A percentile compares a stretch with the other conserved stretches of the same genome.
Evolutionary conservation across 192 early-diverging fungal genomes (phyloP).

Genomic region (Allomyces arbusculus): DNA sequence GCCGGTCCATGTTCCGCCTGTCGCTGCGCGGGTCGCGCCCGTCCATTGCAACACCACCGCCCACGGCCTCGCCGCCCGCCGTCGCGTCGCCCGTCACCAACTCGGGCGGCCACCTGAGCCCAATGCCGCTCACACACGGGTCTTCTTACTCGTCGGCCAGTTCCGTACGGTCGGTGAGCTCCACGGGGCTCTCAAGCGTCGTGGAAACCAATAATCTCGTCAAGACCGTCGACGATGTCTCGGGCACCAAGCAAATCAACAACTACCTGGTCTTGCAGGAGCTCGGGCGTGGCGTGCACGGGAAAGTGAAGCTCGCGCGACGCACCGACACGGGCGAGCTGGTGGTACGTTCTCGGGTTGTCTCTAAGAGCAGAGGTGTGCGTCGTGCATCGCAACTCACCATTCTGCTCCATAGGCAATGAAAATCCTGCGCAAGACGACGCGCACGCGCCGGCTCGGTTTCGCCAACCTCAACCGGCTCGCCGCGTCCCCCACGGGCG

Average conservation of each 20-base stretch:
- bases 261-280: constrained; percentile 78
- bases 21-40: too few relatives aligned
- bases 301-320: constrained; percentile 80
- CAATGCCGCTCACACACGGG: too few relatives aligned
- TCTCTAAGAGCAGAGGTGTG: neutral
- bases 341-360: constrained; percentile 29
- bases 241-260: constrained; percentile 90
- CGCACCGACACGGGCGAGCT: constrained; percentile 60
- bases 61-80: too few relatives aligned
- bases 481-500: too few relatives aligned
- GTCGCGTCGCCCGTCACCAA: too few relatives aligned
- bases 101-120: too few relatives aligned
- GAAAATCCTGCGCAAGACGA: constrained; percentile 25
- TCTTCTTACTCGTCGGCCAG: too few relatives aligned
- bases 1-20: too few relatives aligned
- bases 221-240: constrained; percentile 58
- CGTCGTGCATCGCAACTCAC: neutral
- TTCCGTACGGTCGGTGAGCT: too few relatives aligned
- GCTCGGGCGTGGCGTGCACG: constrained; percentile 82
- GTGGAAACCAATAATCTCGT: constrained; percentile 69
- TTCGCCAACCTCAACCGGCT: neutral
- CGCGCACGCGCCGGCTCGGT: constrained; percentile 3
- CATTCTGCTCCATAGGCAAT: constrained; percentile 12
- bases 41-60: too few relatives aligned
- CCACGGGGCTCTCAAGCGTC: constrained; percentile 12